phyloP scores from a whole-genome alignment of 2,329 filamentous ascomycete genomes.

The Escovopsis weberi region DNA sequence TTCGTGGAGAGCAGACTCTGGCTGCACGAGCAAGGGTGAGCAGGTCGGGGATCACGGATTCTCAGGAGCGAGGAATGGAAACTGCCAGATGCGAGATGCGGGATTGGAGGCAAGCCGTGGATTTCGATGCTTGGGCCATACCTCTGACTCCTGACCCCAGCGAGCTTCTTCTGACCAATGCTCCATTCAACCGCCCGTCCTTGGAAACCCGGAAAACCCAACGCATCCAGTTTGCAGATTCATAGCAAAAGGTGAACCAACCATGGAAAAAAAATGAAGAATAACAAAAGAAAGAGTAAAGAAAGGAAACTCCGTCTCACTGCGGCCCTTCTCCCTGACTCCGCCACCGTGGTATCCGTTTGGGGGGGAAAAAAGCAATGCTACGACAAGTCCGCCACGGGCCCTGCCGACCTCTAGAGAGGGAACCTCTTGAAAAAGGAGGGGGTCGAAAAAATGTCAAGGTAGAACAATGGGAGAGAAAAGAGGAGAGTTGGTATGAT shows the following conservation, averaged over 20 bases:
- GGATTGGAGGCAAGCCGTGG: neutral
- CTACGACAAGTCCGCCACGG: no score
- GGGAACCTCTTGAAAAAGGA: no score
- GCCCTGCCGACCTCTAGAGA: no score
- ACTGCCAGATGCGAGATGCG: no score
- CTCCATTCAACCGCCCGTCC: neutral
- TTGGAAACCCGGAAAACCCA: neutral
- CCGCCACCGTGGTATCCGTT: neutral
- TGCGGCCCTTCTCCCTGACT: neutral
- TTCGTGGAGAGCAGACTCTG: no score
- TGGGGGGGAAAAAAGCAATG: no score
- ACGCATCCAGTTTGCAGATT: neutral
- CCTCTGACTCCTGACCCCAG: neutral
- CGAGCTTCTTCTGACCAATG: neutral
- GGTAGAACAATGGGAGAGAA: no score
- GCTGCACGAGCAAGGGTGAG: neutral
- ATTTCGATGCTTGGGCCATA: neutral
- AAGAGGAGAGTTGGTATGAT: no score
- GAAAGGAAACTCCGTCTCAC: neutral
- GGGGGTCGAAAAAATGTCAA: no score
- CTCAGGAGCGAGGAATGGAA: neutral
- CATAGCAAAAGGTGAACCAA: neutral
- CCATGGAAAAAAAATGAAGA: no score
- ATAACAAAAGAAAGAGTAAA: no score
- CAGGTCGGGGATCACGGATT: neutral